phyloP scores from a whole-genome alignment of 371 early-diverging fungal species.

The Apophysomyces trapeziformis region DNA sequence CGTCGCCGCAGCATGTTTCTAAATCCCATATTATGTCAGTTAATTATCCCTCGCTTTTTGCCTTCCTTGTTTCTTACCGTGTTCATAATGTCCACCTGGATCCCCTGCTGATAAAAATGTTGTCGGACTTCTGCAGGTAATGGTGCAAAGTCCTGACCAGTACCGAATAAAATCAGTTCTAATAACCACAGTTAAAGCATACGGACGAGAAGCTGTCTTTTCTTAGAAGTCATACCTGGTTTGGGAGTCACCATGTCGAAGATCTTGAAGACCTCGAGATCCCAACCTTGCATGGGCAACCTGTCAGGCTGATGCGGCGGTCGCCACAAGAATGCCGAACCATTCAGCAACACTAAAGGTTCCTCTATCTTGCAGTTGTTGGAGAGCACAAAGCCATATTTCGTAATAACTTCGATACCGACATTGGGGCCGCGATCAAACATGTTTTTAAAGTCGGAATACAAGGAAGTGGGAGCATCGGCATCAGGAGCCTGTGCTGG shows the following conservation, averaged over 20 bases:
- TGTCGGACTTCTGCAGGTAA: constrained; percentile 55
- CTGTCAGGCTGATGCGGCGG: constrained; percentile 35
- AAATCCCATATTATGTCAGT: not conserved
- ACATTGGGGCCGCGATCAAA: constrained; percentile 58
- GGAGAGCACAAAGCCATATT: constrained; percentile 54
- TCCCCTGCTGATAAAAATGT: constrained; percentile 55
- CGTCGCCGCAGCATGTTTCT: constrained; percentile 68
- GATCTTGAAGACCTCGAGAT: constrained; percentile 46
- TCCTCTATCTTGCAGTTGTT: constrained; percentile 47
- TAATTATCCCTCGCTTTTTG: not conserved
- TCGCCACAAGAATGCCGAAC: constrained; percentile 55
- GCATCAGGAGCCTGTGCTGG: constrained; percentile 22
- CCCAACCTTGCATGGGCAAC: constrained; percentile 42
- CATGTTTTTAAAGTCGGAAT: constrained; percentile 50
- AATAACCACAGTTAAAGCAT: not conserved
- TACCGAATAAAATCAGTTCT: constrained; percentile 64
- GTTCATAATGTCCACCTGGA: constrained; percentile 70
- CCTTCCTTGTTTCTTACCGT: constrained; percentile 44
- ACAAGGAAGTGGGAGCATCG: not conserved
- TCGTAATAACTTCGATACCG: constrained; percentile 50
- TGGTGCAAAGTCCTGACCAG: constrained; percentile 58
- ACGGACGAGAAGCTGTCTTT: not conserved
- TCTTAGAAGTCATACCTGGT: constrained; percentile 34
- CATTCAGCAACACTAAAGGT: constrained; percentile 53
- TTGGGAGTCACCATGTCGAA: constrained; percentile 55